Evolutionary conservation across 805 yeast species (phyloP), one percentile per base, ranked within the genome.

Genomic region (Priceomyces haplophilus): DNA sequence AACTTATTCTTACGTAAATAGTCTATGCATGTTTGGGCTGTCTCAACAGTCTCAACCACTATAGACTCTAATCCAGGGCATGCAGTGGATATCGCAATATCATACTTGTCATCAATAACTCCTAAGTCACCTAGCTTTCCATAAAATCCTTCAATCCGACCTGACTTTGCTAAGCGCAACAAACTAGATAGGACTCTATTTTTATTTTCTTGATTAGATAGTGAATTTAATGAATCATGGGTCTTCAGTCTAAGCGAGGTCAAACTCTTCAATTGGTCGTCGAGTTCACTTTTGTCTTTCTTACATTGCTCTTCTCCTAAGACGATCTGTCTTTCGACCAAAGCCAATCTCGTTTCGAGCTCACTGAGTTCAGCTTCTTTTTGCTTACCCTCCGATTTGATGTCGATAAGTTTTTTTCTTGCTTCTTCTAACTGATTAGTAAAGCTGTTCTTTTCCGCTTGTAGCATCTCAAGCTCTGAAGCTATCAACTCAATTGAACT

Each of bases 111-210:
- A 58, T 88, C 96, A 49, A 93, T 93, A 2, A 77, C 75, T n/a
- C 97, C 99, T 35, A 93, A 67, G 52, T 88, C 95, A 13, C 99
- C 99, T 12, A 93, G 67, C 48, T 97, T 73, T 0, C 98, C 99
- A 58, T 87, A 75, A 52, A 91, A 87, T 0, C 98, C 99, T 5
- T 69, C 67, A 18, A 95, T 77, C 53, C 96, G 75, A 4, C 97
- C 97, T 3, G 93, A 76, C 42, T 82, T 80, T 44, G 83, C 83
- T 30, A 93, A 65, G 48, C 84, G 77, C 44, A 73, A 67, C 43
- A 93, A 72, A 12, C 89, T 85, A 0, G 80, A 58, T 15, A 89
- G 69, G 3, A 93, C 95, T 45, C 80, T 78, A 52, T 78, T 86
- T 54, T 84, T 88, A 46, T 86, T 83, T 52, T 85, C 83, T 12